Base-by-base conservation (phyloP, 2,329 filamentous ascomycete species). In the Dactylellina sp. region DNA sequence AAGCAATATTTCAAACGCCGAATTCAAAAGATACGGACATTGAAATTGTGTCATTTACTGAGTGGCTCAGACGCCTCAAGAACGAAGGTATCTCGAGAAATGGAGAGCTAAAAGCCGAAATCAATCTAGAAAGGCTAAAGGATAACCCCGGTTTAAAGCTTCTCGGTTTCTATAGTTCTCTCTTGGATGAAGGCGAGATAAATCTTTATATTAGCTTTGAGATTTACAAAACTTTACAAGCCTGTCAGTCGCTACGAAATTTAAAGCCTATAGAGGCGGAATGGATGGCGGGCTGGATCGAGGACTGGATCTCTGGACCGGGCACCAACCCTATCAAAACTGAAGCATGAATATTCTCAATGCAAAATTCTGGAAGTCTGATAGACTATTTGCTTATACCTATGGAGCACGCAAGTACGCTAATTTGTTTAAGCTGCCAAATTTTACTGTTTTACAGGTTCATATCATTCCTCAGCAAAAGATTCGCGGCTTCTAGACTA, bases 241-340 rank as follows among this genome's bases (percentile, higher is more conserved):
- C 14, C n/a, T 28, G 25, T 37, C 25, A 20, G 20, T 53, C 28
- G 7, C 22, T 53, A 22, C 9, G 16, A 37, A 22, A 20, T 2
- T 24, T 53, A 11, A n/a, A 53, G 28, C n/a, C 28, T 2, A 53
- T 53, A 14, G 37, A 53, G 28, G 12, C 49, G 2, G 49, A 53
- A 22, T 53, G 49, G 49, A 53, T 53, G 25, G 16, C 49, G 4
- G 28, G 25, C 18, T 53, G 49, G 49, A 37, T 37, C 16, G 28
- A 53, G 28, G 9, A 37, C 24, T 35, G 25, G 25, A 16, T 37
- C 7, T 35, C 49, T 4, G 14, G 11, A 6, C 18, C 35, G 7
- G 37, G 28, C 28, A 32, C 28, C 28, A 9, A 32, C 4, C 4
- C 28, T 32, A 32, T 9, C n/a, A n/a, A n/a, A n/a, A n/a, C n/a